These are phyloP conservation scores for Didymellaceae sp. DNA, from an alignment of 2,329 filamentous ascomycete species.

Conservation along the genomic window DNA sequence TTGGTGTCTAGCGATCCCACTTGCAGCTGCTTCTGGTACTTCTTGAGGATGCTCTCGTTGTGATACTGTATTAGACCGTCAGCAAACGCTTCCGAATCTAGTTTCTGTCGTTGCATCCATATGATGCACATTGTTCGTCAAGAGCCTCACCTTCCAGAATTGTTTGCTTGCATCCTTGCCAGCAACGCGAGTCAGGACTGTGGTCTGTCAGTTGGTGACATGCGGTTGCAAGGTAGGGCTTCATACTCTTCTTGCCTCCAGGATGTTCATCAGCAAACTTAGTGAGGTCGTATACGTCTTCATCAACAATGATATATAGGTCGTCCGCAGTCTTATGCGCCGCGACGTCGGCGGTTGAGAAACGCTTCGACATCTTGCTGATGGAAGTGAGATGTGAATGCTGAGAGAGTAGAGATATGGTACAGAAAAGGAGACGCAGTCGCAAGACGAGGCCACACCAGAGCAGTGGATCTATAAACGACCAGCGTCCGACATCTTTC, in stretches of 20 bases:
- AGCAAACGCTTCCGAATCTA: too few relatives aligned
- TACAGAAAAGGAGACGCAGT: conserved; percentile 23
- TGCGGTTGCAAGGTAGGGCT: too few relatives aligned
- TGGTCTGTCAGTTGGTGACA: conserved; percentile 17
- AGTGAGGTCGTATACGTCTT: conserved; percentile 94
- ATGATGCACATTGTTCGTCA: too few relatives aligned
- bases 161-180: conserved; percentile 73
- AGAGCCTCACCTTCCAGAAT: too few relatives aligned
- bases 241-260: conserved; percentile 76
- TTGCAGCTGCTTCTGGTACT: conserved; percentile 66
- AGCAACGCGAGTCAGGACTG: conserved; percentile 69
- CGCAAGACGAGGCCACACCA: conserved; percentile 27
- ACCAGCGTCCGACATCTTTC: conserved; percentile 36
- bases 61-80: too few relatives aligned
- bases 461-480: conserved; percentile 32
- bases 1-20: conserved; percentile 85
- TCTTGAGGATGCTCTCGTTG: conserved; percentile 66
- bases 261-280: conserved; percentile 62
- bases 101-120: too few relatives aligned
- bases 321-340: conserved; percentile 87
- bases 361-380: conserved; percentile 79
- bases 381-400: conserved; percentile 15
- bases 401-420: conserved; percentile 15
- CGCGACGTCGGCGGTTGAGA: conserved; percentile 83
- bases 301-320: conserved; percentile 89